These are phyloP conservation scores for Mortierella sp. DNA, from an alignment of 371 early-diverging fungal species.

Conservation along the genomic window DNA sequence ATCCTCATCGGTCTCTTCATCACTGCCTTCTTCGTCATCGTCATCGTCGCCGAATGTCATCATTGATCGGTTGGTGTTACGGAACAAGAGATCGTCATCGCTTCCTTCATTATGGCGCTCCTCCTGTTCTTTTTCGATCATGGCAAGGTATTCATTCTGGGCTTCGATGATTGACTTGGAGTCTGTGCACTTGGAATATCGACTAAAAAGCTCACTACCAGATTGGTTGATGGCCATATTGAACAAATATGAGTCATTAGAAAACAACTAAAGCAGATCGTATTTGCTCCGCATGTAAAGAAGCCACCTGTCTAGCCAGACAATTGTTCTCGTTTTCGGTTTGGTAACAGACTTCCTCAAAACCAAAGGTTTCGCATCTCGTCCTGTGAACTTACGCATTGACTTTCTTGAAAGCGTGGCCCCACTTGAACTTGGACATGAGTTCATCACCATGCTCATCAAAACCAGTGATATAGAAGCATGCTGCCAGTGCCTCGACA, in stretches of 20 bases:
- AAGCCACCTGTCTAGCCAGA: neutral
- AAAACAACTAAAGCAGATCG: neutral
- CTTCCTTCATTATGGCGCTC: conserved; percentile 55
- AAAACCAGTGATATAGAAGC: conserved; percentile 93
- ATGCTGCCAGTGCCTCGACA: conserved; percentile 99
- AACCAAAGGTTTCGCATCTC: neutral
- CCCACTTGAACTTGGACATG: conserved; percentile 96
- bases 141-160: conserved; percentile 84
- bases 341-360: neutral
- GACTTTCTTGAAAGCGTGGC: conserved; percentile 92
- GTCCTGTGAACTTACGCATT: conserved; percentile 61
- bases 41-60: conserved; percentile 53
- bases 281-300: too few species aligned
- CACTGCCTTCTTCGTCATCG: conserved; percentile 44
- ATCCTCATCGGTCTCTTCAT: conserved; percentile 38
- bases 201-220: conserved; percentile 73
- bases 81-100: conserved; percentile 63
- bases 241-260: neutral
- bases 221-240: too few species aligned
- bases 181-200: conserved; percentile 89
- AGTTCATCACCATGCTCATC: conserved; percentile 88
- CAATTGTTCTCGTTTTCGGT: neutral
- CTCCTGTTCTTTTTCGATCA: conserved; percentile 66
- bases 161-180: conserved; percentile 84
- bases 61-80: conserved; percentile 62